Conservation (phyloP, 2,329 filamentous ascomycete genomes). For the Bimuria novae-zelandiae region DNA sequence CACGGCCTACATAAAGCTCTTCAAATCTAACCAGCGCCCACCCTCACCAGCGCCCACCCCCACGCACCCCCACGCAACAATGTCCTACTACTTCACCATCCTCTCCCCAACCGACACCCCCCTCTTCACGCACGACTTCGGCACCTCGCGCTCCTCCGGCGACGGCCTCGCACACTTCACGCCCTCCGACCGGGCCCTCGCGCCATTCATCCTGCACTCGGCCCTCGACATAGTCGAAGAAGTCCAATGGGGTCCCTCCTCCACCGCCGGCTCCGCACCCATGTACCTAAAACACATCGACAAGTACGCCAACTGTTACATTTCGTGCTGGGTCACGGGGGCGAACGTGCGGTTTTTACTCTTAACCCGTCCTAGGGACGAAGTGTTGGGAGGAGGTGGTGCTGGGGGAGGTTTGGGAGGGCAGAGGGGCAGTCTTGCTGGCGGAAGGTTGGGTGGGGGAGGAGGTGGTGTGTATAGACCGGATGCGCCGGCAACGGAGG, state of each 20-base stretch:
- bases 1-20: not conserved
- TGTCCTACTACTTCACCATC: conserved; percentile 99
- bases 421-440: conserved; percentile 37
- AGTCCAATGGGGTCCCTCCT: conserved; percentile 76
- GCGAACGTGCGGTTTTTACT: conserved; percentile 93
- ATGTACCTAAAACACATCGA: conserved; percentile 98
- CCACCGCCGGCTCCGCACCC: conserved; percentile 31
- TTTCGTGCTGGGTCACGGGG: conserved; percentile 92
- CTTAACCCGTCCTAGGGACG: conserved; percentile 75
- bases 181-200: conserved; percentile 88
- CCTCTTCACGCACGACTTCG: conserved; percentile 95
- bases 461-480: conserved; percentile 70
- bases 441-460: conserved; percentile 33
- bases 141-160: conserved; percentile 92
- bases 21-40: not conserved
- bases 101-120: conserved; percentile 95
- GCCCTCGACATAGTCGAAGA: conserved; percentile 95
- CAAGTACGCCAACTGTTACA: conserved; percentile 93
- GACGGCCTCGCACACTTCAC: conserved; percentile 89
- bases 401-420: conserved; percentile 24
- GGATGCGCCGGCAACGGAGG: conserved; percentile 86
- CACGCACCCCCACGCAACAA: conserved; percentile 48
- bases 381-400: conserved; percentile 31
- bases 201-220: conserved; percentile 96
- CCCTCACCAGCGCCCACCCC: not conserved